These are phyloP conservation scores for Funneliformis geosporum DNA, from an alignment of 192 early-diverging fungal species.

Conservation along the genomic window DNA sequence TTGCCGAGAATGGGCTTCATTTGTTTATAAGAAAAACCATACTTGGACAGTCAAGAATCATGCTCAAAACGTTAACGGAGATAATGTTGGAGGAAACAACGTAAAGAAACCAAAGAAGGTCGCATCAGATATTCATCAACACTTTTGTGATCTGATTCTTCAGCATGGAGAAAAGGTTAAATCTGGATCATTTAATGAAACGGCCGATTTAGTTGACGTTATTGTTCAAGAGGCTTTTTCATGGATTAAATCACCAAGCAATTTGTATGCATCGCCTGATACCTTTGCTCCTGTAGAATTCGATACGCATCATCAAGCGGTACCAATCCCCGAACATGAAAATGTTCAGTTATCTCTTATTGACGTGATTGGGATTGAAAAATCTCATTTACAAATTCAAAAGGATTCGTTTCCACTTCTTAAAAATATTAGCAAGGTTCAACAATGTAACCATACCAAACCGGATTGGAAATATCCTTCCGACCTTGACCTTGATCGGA, in stretches of 20 bases:
- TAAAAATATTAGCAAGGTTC: conserved; percentile 63
- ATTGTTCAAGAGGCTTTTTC: conserved; percentile 41
- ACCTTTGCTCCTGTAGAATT: conserved; percentile 53
- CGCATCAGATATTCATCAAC: conserved; percentile 41
- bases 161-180: conserved; percentile 25
- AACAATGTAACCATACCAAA: conserved; percentile 70
- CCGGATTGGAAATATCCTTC: conserved; percentile 64
- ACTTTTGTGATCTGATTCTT: conserved; percentile 36
- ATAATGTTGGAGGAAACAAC: background rate
- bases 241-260: conserved; percentile 51
- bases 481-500: conserved; percentile 69
- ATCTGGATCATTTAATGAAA: conserved; percentile 38
- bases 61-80: background rate
- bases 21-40: conserved; percentile 71
- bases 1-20: conserved; percentile 80
- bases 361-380: conserved; percentile 66
- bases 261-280: conserved; percentile 46
- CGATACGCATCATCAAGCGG: conserved; percentile 45
- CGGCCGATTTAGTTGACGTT: conserved; percentile 37
- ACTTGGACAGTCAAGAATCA: conserved; percentile 41
- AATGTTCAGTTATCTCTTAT: conserved; percentile 67
- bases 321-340: conserved; percentile 54
- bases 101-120: conserved; percentile 41
- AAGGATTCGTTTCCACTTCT: conserved; percentile 64
- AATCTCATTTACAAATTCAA: conserved; percentile 61